Percentiles rank a stretch among this genome's conserved stretches.
Evolutionary conservation across 2,329 filamentous ascomycete species (phyloP).

Genomic region (Alternaria longipes): DNA sequence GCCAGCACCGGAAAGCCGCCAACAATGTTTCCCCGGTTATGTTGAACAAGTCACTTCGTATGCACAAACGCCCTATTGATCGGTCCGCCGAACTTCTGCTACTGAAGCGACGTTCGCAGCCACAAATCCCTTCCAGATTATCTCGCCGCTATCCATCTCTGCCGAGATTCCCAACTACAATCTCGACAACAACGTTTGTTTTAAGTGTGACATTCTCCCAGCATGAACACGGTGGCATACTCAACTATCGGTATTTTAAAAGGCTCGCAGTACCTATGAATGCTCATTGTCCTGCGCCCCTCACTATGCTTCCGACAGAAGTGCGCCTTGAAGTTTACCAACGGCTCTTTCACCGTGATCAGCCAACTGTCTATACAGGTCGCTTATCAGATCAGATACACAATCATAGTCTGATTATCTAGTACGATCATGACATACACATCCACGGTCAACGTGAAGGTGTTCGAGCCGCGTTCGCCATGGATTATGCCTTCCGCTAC

Average conservation of each 20-base stretch:
- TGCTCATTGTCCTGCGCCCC: not conserved
- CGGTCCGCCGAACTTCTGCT: not conserved
- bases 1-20: not conserved
- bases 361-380: not conserved
- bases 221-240: not conserved
- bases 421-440: not conserved
- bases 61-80: not conserved
- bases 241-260: not conserved
- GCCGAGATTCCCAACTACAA: not conserved
- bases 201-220: not conserved
- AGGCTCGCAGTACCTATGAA: not conserved
- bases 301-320: not conserved
- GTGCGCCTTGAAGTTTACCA: not conserved
- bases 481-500: not conserved
- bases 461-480: not conserved
- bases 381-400: not conserved
- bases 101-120: not conserved
- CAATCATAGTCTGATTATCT: not conserved
- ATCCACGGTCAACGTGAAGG: not conserved
- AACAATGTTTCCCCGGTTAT: not conserved
- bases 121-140: not conserved
- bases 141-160: not conserved
- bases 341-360: not conserved
- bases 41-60: not conserved
- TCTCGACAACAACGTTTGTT: not conserved